phyloP scores from a whole-genome alignment of 257 asterid genomes.

The Euphrasia confusa region DNA sequence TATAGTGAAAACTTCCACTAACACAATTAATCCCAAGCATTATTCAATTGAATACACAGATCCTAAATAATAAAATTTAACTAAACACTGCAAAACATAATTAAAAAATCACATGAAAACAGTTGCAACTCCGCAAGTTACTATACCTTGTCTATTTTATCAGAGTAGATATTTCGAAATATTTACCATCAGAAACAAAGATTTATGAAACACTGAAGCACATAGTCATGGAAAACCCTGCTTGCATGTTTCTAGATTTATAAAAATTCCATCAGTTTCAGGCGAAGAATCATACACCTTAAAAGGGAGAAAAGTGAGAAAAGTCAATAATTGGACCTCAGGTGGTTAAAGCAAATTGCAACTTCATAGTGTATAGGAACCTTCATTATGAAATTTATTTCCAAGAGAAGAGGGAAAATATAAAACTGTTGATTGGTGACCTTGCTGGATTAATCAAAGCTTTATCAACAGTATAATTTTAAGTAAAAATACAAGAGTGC shows the following conservation, averaged over 20 bases:
- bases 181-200: background rate
- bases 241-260: background rate
- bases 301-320: background rate
- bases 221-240: background rate
- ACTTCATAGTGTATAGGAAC: background rate
- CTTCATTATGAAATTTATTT: background rate
- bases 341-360: background rate
- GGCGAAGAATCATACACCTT: background rate
- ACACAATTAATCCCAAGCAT: background rate
- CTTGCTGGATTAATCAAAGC: background rate
- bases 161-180: background rate
- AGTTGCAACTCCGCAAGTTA: background rate
- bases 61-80: background rate
- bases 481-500: background rate
- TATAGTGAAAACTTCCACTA: background rate
- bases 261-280: background rate
- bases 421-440: background rate
- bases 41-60: background rate
- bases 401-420: background rate
- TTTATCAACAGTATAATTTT: background rate
- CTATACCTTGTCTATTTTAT: background rate
- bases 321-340: background rate
- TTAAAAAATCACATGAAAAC: background rate
- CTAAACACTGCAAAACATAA: slow-evolving; percentile 2
- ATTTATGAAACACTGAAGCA: slow-evolving; percentile 3